Evolutionary conservation across 208 protist species (phyloP), one percentile per base, ranked within the genome.

Genomic region (Trypanosoma brucei): DNA sequence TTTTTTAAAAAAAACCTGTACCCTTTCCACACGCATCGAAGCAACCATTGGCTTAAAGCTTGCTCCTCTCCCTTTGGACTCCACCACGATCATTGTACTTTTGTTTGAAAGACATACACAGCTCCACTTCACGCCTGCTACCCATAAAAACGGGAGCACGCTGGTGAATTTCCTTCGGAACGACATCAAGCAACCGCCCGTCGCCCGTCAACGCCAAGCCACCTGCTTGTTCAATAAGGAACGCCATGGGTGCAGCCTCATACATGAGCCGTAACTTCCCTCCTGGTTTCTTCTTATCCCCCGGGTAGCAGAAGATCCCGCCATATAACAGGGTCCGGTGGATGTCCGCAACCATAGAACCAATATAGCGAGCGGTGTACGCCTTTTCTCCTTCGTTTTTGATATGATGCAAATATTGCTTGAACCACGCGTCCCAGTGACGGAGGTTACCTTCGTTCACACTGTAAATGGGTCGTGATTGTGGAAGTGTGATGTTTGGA

Each of bases 201-300:
- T 33, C 79, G n/a, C 90, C 87, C 30, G 81, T 91, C 14, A 78
- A 68, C 5, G 94, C 93, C 70, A 87, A 92, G 35, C 95, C 93
- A 33, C 92, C 95, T 1, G 90, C 92, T 69, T 94, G 86, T 76
- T 97, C 94, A 7, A 95, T 68, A 5, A 97, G 61, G 70, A 92
- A 84, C 8, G 90, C 81, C 91, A 98, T 97, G 45, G 94, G 93
- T n/a, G 92, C 88, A n/a, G 77, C 85, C 80, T 99, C 97, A 70
- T 99, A 99, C 1, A 99, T 76, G 22, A 98, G 83, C 50, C 98
- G 95, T 55, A 99, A 80, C 80, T 99, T 99, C 38, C 98, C 98
- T 38, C 98, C 88, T 53, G 80, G 69, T 74, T 84, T 95, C 50
- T 87, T 88, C 0, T 68, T 71, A 65, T 98, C 96, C 30, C 69